Conservation (phyloP, 192 early-diverging fungal species). For the Geranomyces michiganensis region DNA sequence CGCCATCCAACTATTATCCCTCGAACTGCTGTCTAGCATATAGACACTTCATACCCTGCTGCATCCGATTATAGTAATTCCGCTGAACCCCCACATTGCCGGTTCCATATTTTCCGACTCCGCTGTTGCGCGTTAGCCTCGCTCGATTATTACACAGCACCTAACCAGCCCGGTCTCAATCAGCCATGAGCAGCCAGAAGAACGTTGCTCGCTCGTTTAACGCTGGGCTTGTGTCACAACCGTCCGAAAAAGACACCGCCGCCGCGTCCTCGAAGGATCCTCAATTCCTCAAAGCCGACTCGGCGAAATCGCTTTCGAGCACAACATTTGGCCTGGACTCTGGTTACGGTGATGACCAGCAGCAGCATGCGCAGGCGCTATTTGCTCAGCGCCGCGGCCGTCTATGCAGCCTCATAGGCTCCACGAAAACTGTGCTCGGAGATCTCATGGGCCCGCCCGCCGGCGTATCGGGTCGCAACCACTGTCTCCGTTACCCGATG, state of each 20-base stretch:
- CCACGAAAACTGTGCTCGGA: conserved; percentile 65
- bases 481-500: conserved; percentile 56
- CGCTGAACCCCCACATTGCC: too few relatives aligned
- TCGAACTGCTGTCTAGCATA: too few relatives aligned
- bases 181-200: background rate
- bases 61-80: too few relatives aligned
- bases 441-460: conserved; percentile 62
- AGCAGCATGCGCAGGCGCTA: conserved; percentile 35
- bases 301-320: conserved; percentile 14
- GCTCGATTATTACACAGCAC: too few relatives aligned
- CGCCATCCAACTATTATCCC: too few relatives aligned
- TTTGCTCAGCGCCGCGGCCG: conserved; percentile 77
- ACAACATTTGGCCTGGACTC: conserved; percentile 20
- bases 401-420: conserved; percentile 68
- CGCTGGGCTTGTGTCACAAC: background rate
- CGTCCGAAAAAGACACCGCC: background rate
- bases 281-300: conserved; percentile 30
- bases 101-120: too few relatives aligned
- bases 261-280: background rate
- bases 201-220: background rate
- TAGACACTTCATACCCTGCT: too few relatives aligned
- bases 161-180: background rate
- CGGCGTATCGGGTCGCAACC: background rate
- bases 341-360: conserved; percentile 10
- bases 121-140: too few relatives aligned